A percentile compares a stretch with the other conserved stretches of the same genome.
phyloP scores from a whole-genome alignment of 345 rosid genomes.

The Pistacia atlantica region DNA sequence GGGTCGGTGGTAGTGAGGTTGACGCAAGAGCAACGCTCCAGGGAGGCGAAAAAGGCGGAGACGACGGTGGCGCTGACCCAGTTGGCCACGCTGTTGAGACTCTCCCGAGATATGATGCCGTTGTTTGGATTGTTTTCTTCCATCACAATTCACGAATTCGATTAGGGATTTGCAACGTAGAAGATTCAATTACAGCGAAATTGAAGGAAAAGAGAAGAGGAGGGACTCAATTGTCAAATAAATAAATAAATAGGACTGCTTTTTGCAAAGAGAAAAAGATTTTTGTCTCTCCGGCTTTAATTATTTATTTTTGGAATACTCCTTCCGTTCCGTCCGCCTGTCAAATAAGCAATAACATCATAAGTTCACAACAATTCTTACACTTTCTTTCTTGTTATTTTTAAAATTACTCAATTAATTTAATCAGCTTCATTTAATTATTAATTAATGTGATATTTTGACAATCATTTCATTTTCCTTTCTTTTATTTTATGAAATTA shows the following conservation, averaged over 20 bases:
- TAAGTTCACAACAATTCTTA: no score
- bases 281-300: no score
- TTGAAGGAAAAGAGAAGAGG: background rate
- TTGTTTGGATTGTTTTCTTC: slow-evolving; percentile 8
- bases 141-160: slow-evolving; percentile 9
- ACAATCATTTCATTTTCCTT: no score
- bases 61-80: slow-evolving; percentile 76
- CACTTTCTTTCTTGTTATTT: no score
- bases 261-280: background rate
- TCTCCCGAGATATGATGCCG: slow-evolving; percentile 45
- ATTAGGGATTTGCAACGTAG: background rate
- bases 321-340: no score
- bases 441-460: no score
- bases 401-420: no score
- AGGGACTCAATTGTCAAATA: background rate
- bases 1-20: slow-evolving; percentile 62
- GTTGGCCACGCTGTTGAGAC: slow-evolving; percentile 55
- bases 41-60: slow-evolving; percentile 86
- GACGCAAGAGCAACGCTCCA: slow-evolving; percentile 91
- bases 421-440: no score
- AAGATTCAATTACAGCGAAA: no score
- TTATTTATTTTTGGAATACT: no score
- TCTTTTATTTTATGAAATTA: no score
- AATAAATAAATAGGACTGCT: background rate
- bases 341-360: no score